A percentile compares a stretch with the other conserved stretches of the same genome.
Evolutionary conservation across 2,329 filamentous ascomycete species (phyloP).

Genomic region (Epichloe baconii): DNA sequence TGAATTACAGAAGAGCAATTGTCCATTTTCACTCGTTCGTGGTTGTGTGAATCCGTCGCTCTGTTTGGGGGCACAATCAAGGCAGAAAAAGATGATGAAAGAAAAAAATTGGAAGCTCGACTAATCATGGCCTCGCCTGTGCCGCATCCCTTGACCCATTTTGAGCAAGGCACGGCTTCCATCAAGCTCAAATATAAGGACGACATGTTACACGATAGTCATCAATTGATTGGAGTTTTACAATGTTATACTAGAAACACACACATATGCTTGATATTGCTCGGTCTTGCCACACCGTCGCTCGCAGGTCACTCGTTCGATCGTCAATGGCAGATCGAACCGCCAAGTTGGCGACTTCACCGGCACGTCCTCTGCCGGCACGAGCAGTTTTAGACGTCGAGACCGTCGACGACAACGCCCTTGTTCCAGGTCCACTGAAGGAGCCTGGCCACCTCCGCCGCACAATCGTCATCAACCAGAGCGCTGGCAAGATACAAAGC

Average conservation of each 20-base stretch:
- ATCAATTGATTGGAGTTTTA: slow-evolving; percentile 4
- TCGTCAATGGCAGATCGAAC: neutral
- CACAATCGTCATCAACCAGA: slow-evolving; percentile 63
- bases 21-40: too few species aligned
- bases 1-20: too few species aligned
- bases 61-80: too few species aligned
- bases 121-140: too few species aligned
- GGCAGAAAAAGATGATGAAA: too few species aligned
- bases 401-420: slow-evolving; percentile 70
- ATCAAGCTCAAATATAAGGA: too few species aligned
- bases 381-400: slow-evolving; percentile 53
- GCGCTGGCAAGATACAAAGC: slow-evolving; percentile 75
- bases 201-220: neutral
- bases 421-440: slow-evolving; percentile 81
- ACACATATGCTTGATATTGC: neutral
- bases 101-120: too few species aligned
- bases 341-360: neutral
- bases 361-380: slow-evolving; percentile 14
- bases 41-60: too few species aligned
- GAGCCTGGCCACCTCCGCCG: slow-evolving; percentile 58
- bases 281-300: slow-evolving; percentile 2
- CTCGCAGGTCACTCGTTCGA: neutral
- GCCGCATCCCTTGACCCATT: too few species aligned
- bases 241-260: slow-evolving; percentile 3
- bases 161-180: too few species aligned